Base-by-base conservation (phyloP, 2,329 filamentous ascomycete species). In the Acarospora socialis region DNA sequence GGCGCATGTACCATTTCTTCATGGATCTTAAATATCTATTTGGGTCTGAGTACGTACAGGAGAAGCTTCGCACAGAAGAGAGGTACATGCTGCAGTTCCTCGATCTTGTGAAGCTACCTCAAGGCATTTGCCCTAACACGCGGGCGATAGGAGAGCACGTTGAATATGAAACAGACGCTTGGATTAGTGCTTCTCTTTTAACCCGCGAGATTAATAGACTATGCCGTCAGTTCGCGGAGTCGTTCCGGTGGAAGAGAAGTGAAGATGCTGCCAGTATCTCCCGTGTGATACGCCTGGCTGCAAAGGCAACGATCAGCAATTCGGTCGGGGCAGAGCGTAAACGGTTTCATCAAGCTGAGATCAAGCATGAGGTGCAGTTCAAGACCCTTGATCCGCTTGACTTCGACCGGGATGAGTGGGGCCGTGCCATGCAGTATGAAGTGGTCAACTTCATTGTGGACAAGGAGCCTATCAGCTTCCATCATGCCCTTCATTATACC, bases 1-100 rank as follows among this genome's bases (percentile, higher is more conserved):
- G 90, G 28, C 74, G 90, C 20, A 84, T 98, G 67, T 94, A 94
- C 49, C 90, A 95, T 54, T 98, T 98, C 61, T 98, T 95, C 58
- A 70, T 86, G 37, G 90, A 98, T 52, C 65, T 95, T 43, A 83
- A 84, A 46, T 93, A 90, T 55, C 71, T 98, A 1, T 81, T 95
- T 40, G 74, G 79, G 24, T 92, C 86, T 0, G 73, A 81, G 18
- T 81, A 92, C 51, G 84, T 95, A 2, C 84, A 93, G 51, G 74
- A 83, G 44, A 74, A 78, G 32, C 70, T 95, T 40, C 74, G 90
- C 22, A 75, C 67, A 3, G 84, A 95, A 52, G 74, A 79, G 32
- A 73, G 84, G 36, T 98, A 98, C 48, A 67, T 94, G 34, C 66
- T 92, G 52, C 92, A 98, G 49, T 98, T 95, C 55, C 63, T 98